Percentiles rank a stretch among this genome's conserved stretches.
Evolutionary conservation across 2,329 filamentous ascomycete species (phyloP).

Genomic region (Colletotrichum scovillei): DNA sequence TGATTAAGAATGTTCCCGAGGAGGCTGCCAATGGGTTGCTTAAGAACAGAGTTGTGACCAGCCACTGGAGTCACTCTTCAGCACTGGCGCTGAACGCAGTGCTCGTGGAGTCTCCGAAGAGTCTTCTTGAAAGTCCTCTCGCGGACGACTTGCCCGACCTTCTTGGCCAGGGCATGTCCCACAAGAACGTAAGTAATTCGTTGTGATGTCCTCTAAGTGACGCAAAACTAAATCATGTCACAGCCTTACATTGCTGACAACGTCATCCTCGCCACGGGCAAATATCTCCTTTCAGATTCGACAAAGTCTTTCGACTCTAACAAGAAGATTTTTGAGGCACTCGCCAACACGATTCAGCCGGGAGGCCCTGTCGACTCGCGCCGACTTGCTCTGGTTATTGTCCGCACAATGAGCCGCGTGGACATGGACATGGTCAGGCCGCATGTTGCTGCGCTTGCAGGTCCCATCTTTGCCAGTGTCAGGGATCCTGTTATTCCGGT

Average conservation of each 20-base stretch:
- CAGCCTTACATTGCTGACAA: conserved; percentile 90
- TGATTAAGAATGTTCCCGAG: conserved; percentile 85
- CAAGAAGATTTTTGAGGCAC: conserved; percentile 82
- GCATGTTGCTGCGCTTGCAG: conserved; percentile 82
- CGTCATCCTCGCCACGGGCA: conserved; percentile 88
- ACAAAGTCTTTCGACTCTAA: conserved; percentile 79
- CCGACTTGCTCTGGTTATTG: conserved; percentile 85
- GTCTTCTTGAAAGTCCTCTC: conserved; percentile 73
- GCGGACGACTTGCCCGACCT: conserved; percentile 80
- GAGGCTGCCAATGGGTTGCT: conserved; percentile 71
- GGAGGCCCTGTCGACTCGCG: conserved; percentile 85
- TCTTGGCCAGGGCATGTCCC: conserved; percentile 82
- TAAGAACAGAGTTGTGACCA: conserved; percentile 82
- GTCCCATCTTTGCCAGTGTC: conserved; percentile 88
- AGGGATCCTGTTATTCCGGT: conserved; percentile 93
- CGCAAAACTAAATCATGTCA: conserved; percentile 36
- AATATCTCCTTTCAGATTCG: conserved; percentile 81
- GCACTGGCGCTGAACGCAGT: conserved; percentile 91
- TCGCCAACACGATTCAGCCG: conserved; percentile 80
- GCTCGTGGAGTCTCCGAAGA: conserved; percentile 80
- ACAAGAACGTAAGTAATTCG: conserved; percentile 73
- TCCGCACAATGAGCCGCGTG: conserved; percentile 84
- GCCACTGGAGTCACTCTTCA: conserved; percentile 80
- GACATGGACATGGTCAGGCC: conserved; percentile 85
- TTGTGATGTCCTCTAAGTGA: neutral